These are phyloP conservation scores for Xerocomellus intermedius DNA, from an alignment of 768 basidiomycete genomes.

Conservation along the genomic window DNA sequence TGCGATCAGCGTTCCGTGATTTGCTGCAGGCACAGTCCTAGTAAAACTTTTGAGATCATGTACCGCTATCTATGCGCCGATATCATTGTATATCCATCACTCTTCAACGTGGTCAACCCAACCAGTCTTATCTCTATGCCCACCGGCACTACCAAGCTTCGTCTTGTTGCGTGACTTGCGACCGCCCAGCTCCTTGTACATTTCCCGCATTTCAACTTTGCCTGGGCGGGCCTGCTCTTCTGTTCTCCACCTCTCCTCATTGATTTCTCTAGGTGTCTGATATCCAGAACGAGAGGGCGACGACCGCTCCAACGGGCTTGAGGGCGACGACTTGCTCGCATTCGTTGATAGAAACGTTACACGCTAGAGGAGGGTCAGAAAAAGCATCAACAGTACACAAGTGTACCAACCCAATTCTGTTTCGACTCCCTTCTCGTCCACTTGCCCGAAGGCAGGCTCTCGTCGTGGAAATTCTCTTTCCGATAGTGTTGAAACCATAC, in stretches of 20 bases:
- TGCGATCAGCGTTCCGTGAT: conserved; percentile 54
- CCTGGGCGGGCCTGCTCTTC: conserved; percentile 57
- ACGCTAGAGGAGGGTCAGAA: conserved; percentile 43
- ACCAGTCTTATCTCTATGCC: conserved; percentile 75
- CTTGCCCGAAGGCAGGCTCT: conserved; percentile 73
- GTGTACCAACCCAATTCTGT: conserved; percentile 69
- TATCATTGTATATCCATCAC: conserved; percentile 3
- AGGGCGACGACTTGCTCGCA: conserved; percentile 40
- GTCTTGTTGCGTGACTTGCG: conserved; percentile 75
- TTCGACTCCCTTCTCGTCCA: conserved; percentile 96
- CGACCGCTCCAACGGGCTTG: conserved; percentile 45
- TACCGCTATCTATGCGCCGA: neutral
- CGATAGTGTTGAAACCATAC: conserved; percentile 95
- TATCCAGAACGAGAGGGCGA: conserved; percentile 58
- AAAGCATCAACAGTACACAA: conserved; percentile 6
- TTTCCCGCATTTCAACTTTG: conserved; percentile 84
- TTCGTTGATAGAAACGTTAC: conserved; percentile 43
- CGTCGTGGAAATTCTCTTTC: conserved; percentile 83
- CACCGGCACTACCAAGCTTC: conserved; percentile 64
- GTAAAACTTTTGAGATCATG: neutral
- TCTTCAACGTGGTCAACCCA: conserved; percentile 50
- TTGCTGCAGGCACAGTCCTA: conserved; percentile 9
- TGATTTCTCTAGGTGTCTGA: conserved; percentile 75
- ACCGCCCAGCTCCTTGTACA: conserved; percentile 89
- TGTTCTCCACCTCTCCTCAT: conserved; percentile 71